Base-by-base conservation (phyloP, 2,329 filamentous ascomycete species). In the Sarocladiaceae sp. region DNA sequence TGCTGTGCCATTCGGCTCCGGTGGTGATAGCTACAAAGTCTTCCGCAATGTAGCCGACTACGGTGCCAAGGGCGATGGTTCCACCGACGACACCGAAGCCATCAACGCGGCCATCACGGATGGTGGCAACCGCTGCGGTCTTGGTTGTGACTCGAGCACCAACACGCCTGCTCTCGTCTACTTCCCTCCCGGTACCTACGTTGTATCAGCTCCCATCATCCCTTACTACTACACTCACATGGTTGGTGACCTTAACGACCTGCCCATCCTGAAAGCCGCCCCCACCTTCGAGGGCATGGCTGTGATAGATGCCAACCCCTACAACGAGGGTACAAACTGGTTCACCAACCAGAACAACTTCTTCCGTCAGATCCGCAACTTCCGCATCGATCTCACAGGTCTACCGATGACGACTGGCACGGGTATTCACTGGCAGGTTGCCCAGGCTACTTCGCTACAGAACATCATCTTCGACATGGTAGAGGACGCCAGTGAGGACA, bases 121-220 rank as follows among this genome's bases (percentile, higher is more conserved):
- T 23, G 85, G 35, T 13, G 48, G 86, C 18, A 70, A 73, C 54
- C 83, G 89, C 33, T 95, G 89, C 58, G 86, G 85, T 26, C 61
- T 76, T 51, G 77, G 78, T 50, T 95, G 89, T 58, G 83, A 89
- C 58, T 91, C 87, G 2, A 79, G 78, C 19, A 95, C 89, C 2
- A 77, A 76, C 9, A 77, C 79, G 2, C 88, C 88, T 0, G 88
- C 86, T 16, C 68, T 95, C 13, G 79, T 95, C 43, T 95, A 91
- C 70, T 93, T 95, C 68, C 88, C 88, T 16, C 72, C 85, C 6
- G 88, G 88, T 51, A 91, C 80, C 39, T 95, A 95, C 59, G 58
- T 83, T 10, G 80, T 95, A 53, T 85, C 78, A 60, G 74, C 72
- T 54, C 85, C 88, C 11, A 78, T 95, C 52, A 63, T 84, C 35